Conservation (phyloP, 139 green algal species). For the Chlorella sp. region DNA sequence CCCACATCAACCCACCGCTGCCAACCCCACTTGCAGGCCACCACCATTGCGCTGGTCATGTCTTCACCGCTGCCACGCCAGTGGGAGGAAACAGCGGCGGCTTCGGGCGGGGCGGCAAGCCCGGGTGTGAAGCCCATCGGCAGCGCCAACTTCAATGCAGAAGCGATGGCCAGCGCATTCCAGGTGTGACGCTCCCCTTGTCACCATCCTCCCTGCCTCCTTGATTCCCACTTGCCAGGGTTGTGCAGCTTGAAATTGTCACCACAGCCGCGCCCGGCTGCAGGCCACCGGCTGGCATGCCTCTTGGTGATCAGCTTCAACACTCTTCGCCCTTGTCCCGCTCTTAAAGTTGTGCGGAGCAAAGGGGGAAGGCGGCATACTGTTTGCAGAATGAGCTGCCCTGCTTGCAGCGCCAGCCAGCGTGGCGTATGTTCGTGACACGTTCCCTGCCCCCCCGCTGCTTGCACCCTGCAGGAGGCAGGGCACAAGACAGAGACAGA, state of each 20-base stretch:
- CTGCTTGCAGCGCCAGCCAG: neutral
- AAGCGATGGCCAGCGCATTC: slow-evolving; percentile 54
- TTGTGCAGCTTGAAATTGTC: neutral
- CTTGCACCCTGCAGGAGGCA: slow-evolving; percentile 40
- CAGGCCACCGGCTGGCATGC: too few species aligned
- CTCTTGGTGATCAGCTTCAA: too few species aligned
- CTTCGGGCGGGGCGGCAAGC: slow-evolving; percentile 47
- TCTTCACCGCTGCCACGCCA: slow-evolving; percentile 59
- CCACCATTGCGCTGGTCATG: slow-evolving; percentile 24
- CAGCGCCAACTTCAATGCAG: slow-evolving; percentile 53
- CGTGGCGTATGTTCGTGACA: neutral
- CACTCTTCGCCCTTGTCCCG: too few species aligned
- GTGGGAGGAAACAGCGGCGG: slow-evolving; percentile 69
- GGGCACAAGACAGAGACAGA: slow-evolving; percentile 67
- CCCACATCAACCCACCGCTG: slow-evolving; percentile 41
- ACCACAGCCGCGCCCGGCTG: too few species aligned
- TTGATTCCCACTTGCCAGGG: neutral
- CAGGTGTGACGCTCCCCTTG: too few species aligned
- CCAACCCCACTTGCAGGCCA: slow-evolving; percentile 20
- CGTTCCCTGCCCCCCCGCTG: neutral
- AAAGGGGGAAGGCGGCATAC: too few species aligned
- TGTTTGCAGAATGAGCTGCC: neutral
- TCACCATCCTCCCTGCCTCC: neutral
- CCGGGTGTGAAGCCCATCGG: slow-evolving; percentile 44
- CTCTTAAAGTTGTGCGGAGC: too few species aligned